These are phyloP conservation scores for Phytophthora litchii DNA, from an alignment of 352 stramenopile genomes.

Conservation along the genomic window DNA sequence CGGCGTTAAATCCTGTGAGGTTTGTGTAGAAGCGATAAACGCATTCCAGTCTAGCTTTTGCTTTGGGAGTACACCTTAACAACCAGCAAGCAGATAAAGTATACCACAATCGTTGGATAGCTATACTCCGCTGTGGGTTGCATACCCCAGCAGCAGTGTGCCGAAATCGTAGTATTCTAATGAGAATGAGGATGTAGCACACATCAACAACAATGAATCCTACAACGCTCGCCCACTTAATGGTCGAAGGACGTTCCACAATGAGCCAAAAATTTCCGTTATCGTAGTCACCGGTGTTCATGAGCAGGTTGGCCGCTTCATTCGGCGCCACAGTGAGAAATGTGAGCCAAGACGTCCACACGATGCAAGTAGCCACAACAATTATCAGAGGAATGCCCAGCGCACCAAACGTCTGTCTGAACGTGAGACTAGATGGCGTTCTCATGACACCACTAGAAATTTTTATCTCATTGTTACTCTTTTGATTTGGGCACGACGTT, in stretches of 20 bases:
- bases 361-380: conserved; percentile 19
- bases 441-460: not conserved
- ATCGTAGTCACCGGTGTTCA: conserved; percentile 41
- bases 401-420: conserved; percentile 26
- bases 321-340: conserved; percentile 35
- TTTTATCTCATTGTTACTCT: not conserved
- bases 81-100: conserved; percentile 5
- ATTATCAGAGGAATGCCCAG: conserved; percentile 26
- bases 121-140: not conserved
- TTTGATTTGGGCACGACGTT: not conserved
- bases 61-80: not conserved
- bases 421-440: conserved; percentile 5
- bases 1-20: conserved; percentile 27
- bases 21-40: conserved; percentile 13
- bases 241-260: conserved; percentile 1
- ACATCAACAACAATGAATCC: conserved; percentile 17
- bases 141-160: conserved; percentile 1
- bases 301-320: conserved; percentile 40
- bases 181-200: conserved; percentile 7
- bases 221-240: conserved; percentile 15
- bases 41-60: not conserved
- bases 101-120: not conserved
- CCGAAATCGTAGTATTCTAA: conserved; percentile 3
- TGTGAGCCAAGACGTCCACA: conserved; percentile 40
- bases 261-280: conserved; percentile 48